Base-by-base conservation (phyloP, 2,329 filamentous ascomycete genomes). In the Hypoxylon sp. region DNA sequence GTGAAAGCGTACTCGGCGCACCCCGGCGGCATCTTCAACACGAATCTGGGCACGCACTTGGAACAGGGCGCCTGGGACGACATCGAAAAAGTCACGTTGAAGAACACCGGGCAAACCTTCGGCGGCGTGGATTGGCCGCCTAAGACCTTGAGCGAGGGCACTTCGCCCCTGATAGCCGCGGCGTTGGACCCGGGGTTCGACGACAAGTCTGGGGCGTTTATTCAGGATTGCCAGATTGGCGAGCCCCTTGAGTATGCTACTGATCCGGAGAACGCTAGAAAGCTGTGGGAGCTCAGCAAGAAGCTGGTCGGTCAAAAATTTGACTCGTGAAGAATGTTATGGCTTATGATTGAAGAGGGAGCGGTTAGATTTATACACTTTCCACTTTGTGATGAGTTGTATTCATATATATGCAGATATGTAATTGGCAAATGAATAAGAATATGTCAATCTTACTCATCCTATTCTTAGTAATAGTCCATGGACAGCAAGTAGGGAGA, bases 281-380 rank as follows among this genome's bases (percentile, higher is more conserved):
- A 70, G 67, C 55, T 81, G 60, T 81, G 80, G 79, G 75, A 72
- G 53, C 55, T 79, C 10, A 79, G 77, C 2, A 78, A 81, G 75
- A 71, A 79, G 55, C 64, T 80, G n/a, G 78, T 80, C 3, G 74
- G 75, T 8, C 65, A 80, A 46, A 69, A 76, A 10, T 80, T 80
- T 65, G 63, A 70, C 29, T 47, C 48, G 1, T 68, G 26, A 68
- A 24, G 24, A 9, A 14, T 14, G 17, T 10, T 3, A 35, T 47
- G 13, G 17, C 5, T 19, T 22, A 42, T 9, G 8, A 6, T 5
- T 44, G 17, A 44, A n/a, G 39, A 19, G 9, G n/a, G 19, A 44
- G n/a, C n/a, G 39, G 17, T 44, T 44, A 11, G 2, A 5, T 44
- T 22, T 44, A 5, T 17, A 42, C n/a, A 19, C 17, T 44, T 5